A percentile compares a stretch with the other conserved stretches of the same genome.
These are phyloP conservation scores for Trypanosoma vivax DNA, from an alignment of 208 protist species.

Conservation along the genomic window DNA sequence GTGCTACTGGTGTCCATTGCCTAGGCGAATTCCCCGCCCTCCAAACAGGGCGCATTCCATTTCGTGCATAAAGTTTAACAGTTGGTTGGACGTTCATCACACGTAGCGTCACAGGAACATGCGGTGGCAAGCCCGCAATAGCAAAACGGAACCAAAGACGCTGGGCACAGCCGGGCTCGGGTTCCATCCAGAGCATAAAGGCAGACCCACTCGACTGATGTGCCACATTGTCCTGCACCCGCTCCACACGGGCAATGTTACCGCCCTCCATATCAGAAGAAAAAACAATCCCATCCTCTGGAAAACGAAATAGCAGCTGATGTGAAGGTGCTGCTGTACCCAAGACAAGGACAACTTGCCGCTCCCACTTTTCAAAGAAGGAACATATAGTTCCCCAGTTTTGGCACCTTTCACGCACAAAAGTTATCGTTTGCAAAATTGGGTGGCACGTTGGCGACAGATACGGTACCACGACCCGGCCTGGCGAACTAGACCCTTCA, in stretches of 20 bases:
- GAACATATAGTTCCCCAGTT: constrained; percentile 37
- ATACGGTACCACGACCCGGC: constrained; percentile 9
- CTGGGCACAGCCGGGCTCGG: constrained; percentile 62
- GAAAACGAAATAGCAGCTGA: constrained; percentile 51
- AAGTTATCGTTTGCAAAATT: constrained; percentile 37
- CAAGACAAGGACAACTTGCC: constrained; percentile 63
- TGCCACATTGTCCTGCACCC: constrained; percentile 6
- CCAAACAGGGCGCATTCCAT: constrained; percentile 81
- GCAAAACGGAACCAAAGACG: constrained; percentile 87
- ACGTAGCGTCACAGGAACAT: constrained; percentile 42
- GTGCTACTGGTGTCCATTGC: constrained; percentile 62
- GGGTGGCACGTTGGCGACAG: constrained; percentile 48
- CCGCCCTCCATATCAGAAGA: constrained; percentile 71
- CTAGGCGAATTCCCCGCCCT: constrained; percentile 29
- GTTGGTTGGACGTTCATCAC: constrained; percentile 75
- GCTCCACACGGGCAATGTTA: constrained; percentile 78
- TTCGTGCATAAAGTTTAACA: constrained; percentile 66
- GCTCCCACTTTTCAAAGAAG: constrained; percentile 66
- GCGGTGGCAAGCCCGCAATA: constrained; percentile 36
- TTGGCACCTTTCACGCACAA: constrained; percentile 38
- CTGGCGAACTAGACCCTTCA: not conserved
- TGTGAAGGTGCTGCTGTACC: constrained; percentile 49
- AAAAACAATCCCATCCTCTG: constrained; percentile 44
- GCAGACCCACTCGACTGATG: not conserved
- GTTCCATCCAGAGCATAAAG: constrained; percentile 75